Evolutionary conservation across 495 filamentous ascomycete species (phyloP), one percentile per base, ranked within the genome.

Genomic region (Lepidopterella palustris): DNA sequence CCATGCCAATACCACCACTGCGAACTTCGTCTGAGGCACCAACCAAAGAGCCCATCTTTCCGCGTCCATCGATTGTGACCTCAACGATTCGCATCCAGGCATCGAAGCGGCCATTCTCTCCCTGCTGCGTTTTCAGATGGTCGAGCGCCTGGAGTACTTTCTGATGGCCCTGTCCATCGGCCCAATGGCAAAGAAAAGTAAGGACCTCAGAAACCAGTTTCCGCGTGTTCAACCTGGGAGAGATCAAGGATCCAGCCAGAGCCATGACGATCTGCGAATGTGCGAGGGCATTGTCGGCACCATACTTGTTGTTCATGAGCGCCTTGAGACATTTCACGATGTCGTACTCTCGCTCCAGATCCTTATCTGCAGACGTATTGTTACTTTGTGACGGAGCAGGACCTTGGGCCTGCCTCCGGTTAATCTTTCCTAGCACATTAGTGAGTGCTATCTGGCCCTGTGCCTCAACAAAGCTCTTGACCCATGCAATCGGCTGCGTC

Each of bases 21-120:
- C 93, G 88, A 61, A 96, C 87, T 75, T 98, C 93, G 69, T 98
- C 95, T 65, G 90, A 96, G 5, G 93, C 93, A 50, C 93, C 93
- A 25, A 98, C 93, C 60, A 97, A 80, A 75, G 89, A 95, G 57
- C 93, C 93, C 88, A 98, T 95, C 80, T 98, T 98, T 40, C 93
- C 93, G 59, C 93, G 85, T 27, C 93, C 93, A 74, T 98, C 93
- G 52, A 96, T 85, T 9, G 93, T 96, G 54, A 98, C 95, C 73
- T 98, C 93, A 35, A 97, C 92, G 48, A 96, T 90, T 27, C 93
- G 88, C 89, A 98, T 95, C 93, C 93, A 98, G 15, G 95, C 86
- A 76, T 98, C 93, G 68, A 98, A 98, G 15, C 95, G 86, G 29
- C 93, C 93, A 68, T 93, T 97, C 72, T 98, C 93, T 42, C 86